Base-by-base conservation (phyloP, 2,329 filamentous ascomycete species). In the Pseudogymnoascus destructans region DNA sequence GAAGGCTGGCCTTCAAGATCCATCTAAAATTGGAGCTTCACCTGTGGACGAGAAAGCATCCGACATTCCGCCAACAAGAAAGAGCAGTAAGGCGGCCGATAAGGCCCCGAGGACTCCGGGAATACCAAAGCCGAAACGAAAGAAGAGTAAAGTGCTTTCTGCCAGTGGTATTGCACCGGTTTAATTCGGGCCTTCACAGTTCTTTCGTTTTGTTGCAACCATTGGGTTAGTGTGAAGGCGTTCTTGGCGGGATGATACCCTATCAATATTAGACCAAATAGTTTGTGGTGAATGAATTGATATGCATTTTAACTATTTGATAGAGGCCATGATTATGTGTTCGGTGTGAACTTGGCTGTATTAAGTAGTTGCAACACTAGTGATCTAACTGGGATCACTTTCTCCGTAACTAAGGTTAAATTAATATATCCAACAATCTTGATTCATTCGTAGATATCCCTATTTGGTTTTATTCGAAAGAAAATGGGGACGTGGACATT, bases 71-170 rank as follows among this genome's bases (percentile, higher is more conserved):
- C 60, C 65, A 13, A 61, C 56, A 23, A 68, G 62, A 60, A 69
- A 69, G 57, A 63, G 60, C 9, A 65, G 55, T 30, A 68, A 67
- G 40, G 32, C 25, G 10, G 62, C 57, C 7, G 65, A 67, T 19
- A 69, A 69, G 57, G 69, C 65, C 55, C 66, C 67, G 3, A 69
- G 64, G 58, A 67, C 67, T 40, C 66, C 71, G 5, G 66, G 67
- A 13, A 59, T 63, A 17, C 65, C 68, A 3, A 73, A 72, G 57
- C 63, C 64, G 9, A 74, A 71, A 61, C 64, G 71, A 23, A 71
- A 66, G 64, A 73, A 73, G 66, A 73, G 69, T 57, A 73, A 66
- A 35, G 61, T 59, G 27, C 21, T 58, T 9, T 57, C 61, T 19
- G 55, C 57, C 35, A 65, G 66, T 9, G 61, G 60, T n/a, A 46